Conservation (phyloP, 2,329 filamentous ascomycete species). For the Malbranchea cinnamomea region DNA sequence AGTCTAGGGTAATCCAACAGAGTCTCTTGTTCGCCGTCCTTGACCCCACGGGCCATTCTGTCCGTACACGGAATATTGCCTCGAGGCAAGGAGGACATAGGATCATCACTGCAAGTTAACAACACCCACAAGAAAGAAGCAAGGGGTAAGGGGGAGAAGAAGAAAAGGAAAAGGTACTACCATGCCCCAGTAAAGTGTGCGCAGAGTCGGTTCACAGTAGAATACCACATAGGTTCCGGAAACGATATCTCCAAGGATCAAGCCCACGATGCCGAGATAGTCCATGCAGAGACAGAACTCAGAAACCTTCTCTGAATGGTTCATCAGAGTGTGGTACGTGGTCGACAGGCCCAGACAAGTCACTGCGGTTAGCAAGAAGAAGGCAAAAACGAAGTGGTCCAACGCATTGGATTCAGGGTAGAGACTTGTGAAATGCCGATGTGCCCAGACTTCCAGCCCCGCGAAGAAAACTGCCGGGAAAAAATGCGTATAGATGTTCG, state of each 20-base stretch:
- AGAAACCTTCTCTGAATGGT: constrained; percentile 14
- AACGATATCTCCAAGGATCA: constrained; percentile 18
- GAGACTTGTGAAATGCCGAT: constrained; percentile 6
- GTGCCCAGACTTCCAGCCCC: constrained; percentile 5
- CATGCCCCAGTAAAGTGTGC: constrained; percentile 18
- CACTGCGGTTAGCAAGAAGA: constrained; percentile 56
- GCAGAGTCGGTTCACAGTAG: constrained; percentile 15
- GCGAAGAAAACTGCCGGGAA: constrained; percentile 49
- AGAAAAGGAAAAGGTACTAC: constrained; percentile 12
- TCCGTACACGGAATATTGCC: constrained; percentile 1
- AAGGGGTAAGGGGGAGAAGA: too few species aligned
- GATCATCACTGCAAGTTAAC: too few species aligned
- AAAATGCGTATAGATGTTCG: constrained; percentile 60
- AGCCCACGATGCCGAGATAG: constrained; percentile 16
- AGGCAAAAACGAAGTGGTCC: constrained; percentile 22
- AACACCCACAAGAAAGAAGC: too few species aligned
- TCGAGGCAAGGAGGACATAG: constrained; percentile 1
- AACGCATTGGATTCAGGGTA: constrained; percentile 5
- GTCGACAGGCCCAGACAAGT: constrained; percentile 47
- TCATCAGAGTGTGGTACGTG: constrained; percentile 16
- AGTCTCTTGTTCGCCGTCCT: too few species aligned
- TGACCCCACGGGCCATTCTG: too few species aligned
- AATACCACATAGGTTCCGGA: constrained; percentile 20
- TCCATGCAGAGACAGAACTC: constrained; percentile 14
- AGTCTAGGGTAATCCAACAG: constrained; percentile 24